Evolutionary conservation across 2,329 filamentous ascomycete genomes (phyloP).

Genomic region (Pezicula radicicola): DNA sequence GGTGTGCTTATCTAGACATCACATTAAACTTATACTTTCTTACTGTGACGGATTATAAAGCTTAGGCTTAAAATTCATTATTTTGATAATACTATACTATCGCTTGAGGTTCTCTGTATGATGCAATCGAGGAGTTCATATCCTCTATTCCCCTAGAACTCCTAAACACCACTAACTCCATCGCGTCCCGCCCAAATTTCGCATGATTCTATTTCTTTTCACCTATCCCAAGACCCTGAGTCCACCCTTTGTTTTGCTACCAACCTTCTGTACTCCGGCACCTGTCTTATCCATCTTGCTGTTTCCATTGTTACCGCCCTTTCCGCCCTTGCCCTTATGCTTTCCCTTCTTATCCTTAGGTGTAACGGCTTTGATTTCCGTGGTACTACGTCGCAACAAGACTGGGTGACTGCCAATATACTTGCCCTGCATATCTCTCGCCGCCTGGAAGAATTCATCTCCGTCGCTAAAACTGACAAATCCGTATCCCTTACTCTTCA

Average conservation of each 20-base stretch:
- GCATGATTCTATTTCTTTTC: neutral
- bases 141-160: no score
- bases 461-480: slow-evolving; percentile 95
- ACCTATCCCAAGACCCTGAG: slow-evolving; percentile 55
- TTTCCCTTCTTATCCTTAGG: slow-evolving; percentile 56
- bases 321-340: slow-evolving; percentile 34
- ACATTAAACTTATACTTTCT: no score
- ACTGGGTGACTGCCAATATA: slow-evolving; percentile 98
- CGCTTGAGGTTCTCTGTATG: no score
- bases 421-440: slow-evolving; percentile 98
- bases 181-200: no score
- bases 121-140: no score
- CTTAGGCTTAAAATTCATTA: no score
- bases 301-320: slow-evolving; percentile 32
- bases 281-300: slow-evolving; percentile 35
- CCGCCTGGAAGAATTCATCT: slow-evolving; percentile 94
- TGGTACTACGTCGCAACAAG: slow-evolving; percentile 80
- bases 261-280: slow-evolving; percentile 57
- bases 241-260: slow-evolving; percentile 66
- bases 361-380: slow-evolving; percentile 80
- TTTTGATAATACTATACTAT: no score
- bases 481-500: slow-evolving; percentile 93
- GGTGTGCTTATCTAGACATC: no score
- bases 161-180: no score
- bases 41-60: no score